phyloP scores from a whole-genome alignment of 2,329 filamentous ascomycete genomes.

The Ophiostoma australiae region DNA sequence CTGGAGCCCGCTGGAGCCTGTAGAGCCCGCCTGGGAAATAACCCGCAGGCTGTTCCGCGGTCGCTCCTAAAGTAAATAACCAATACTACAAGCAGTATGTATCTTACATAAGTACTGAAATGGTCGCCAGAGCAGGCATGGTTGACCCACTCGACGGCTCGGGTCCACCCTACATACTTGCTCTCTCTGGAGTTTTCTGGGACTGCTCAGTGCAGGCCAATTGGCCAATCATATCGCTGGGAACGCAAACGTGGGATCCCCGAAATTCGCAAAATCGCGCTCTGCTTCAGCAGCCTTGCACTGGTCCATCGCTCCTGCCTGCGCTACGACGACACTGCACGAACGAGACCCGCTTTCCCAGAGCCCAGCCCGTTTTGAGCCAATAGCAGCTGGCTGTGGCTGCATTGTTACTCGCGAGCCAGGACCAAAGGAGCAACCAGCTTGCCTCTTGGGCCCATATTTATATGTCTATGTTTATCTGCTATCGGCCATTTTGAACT shows the following conservation, averaged over 20 bases:
- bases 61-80: too few relatives aligned
- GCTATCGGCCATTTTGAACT: background rate
- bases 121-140: slow-evolving; percentile 3
- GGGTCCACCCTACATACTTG: background rate
- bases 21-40: background rate
- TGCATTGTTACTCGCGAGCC: background rate
- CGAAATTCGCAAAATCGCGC: slow-evolving; percentile 20
- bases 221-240: slow-evolving; percentile 20
- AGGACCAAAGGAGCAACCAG: slow-evolving; percentile 8
- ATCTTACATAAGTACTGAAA: background rate
- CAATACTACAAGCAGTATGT: too few relatives aligned
- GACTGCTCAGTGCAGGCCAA: background rate
- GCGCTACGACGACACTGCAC: slow-evolving; percentile 1
- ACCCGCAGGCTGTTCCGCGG: background rate
- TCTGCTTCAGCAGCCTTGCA: slow-evolving; percentile 17
- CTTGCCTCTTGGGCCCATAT: background rate
- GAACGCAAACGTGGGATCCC: slow-evolving; percentile 18
- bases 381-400: background rate
- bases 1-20: background rate
- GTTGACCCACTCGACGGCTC: background rate
- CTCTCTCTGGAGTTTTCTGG: background rate
- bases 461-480: background rate
- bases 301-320: background rate
- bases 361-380: background rate
- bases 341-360: background rate